These are phyloP conservation scores for Tylopilus sp. DNA, from an alignment of 768 basidiomycete species.

Conservation along the genomic window DNA sequence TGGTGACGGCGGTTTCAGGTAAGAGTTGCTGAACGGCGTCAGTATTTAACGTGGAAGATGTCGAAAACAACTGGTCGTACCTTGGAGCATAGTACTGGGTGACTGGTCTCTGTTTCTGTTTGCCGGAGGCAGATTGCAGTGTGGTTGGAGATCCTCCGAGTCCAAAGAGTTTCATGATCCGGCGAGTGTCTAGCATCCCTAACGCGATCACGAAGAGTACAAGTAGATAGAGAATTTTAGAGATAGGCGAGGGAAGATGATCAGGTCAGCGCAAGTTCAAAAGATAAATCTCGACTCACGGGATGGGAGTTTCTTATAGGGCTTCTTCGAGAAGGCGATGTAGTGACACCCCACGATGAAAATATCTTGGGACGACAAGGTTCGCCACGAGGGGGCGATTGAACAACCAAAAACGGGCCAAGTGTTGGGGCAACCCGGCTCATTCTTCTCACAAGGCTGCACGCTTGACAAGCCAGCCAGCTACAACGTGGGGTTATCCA, in stretches of 20 bases:
- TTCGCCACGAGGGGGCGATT: slow-evolving; percentile 21
- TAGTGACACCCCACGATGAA: slow-evolving; percentile 7
- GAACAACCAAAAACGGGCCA: slow-evolving; percentile 1
- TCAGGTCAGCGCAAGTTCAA: slow-evolving; percentile 11
- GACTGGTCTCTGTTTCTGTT: slow-evolving; percentile 18
- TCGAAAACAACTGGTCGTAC: slow-evolving; percentile 5
- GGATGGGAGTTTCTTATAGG: slow-evolving; percentile 24
- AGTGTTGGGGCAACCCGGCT: slow-evolving; percentile 7
- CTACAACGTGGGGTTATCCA: slow-evolving; percentile 25
- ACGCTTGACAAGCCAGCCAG: slow-evolving; percentile 11
- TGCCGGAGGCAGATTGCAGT: slow-evolving; percentile 19
- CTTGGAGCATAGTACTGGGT: slow-evolving; percentile 25
- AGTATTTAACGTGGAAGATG: neutral
- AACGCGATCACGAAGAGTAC: slow-evolving; percentile 19
- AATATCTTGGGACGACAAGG: slow-evolving; percentile 13
- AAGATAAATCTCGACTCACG: slow-evolving; percentile 15
- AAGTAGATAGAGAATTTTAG: slow-evolving; percentile 30
- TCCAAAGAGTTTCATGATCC: slow-evolving; percentile 32
- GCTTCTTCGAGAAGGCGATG: slow-evolving; percentile 28
- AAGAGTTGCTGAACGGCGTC: slow-evolving; percentile 9
- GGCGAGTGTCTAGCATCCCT: slow-evolving; percentile 32
- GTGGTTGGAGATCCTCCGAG: slow-evolving; percentile 27
- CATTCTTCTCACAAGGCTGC: slow-evolving; percentile 5
- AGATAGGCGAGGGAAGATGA: slow-evolving; percentile 8
- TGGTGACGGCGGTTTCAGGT: slow-evolving; percentile 12